Conservation (phyloP, 345 rosid species). For the Populus deltoides region DNA sequence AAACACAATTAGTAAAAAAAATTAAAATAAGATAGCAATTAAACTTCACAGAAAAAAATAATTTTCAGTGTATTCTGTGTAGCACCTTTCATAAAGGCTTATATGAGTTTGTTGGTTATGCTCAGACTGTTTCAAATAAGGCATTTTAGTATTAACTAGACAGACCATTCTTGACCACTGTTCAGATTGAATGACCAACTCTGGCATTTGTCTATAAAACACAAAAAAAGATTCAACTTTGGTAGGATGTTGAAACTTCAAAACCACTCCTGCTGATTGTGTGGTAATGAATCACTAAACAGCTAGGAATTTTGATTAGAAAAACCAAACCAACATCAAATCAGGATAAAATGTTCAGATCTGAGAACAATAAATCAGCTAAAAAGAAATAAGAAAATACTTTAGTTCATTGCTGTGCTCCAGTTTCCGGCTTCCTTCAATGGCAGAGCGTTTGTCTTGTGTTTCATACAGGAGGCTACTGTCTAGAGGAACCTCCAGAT, state of each 20-base stretch:
- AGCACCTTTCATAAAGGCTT: not conserved
- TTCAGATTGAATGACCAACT: not conserved
- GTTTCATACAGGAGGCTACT: slow-evolving; percentile 64
- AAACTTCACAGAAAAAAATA: too few relatives aligned
- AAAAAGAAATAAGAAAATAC: slow-evolving; percentile 31
- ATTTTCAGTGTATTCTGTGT: too few relatives aligned
- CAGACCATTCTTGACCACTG: not conserved
- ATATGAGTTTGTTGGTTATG: not conserved
- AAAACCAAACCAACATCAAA: not conserved
- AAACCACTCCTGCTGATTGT: too few relatives aligned
- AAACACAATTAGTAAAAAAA: too few relatives aligned
- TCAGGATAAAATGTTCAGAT: not conserved
- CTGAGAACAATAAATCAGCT: not conserved
- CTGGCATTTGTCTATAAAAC: not conserved
- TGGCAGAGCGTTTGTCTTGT: slow-evolving; percentile 59
- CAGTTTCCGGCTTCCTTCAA: slow-evolving; percentile 74
- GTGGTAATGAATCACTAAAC: not conserved
- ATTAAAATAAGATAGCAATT: too few relatives aligned
- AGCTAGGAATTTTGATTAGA: not conserved
- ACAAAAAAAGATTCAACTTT: not conserved
- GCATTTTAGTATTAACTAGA: not conserved
- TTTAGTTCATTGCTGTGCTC: slow-evolving; percentile 63
- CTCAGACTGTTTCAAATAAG: not conserved
- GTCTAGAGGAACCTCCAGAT: slow-evolving; percentile 56
- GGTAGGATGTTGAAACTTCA: not conserved